Evolutionary conservation across 2,329 filamentous ascomycete genomes (phyloP), one percentile per base, ranked within the genome.

Genomic region (Cordyceps javanica): DNA sequence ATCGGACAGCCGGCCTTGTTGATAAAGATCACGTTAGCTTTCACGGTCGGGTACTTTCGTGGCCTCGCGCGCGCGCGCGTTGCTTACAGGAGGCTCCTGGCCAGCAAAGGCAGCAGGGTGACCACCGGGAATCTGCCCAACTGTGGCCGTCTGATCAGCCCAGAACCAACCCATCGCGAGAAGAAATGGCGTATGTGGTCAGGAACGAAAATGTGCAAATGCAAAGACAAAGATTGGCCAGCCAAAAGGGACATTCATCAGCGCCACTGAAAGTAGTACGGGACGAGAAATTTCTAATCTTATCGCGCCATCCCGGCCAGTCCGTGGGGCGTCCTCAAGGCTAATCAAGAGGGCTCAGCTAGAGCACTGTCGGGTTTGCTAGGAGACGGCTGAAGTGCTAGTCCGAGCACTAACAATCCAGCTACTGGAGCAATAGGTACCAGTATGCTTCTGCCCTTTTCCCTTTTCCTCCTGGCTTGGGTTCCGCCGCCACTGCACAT

Each of bases 141-240:
- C 60, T 21, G 71, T 64, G 56, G 76, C 67, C 46, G 72, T 52
- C 59, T 71, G 61, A 61, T 85, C 82, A 60, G 82, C 79, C 82
- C 82, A 86, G 65, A 86, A 86, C 82, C 82, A 85, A 63, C 82
- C 82, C 82, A 85, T 86, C 59, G 44, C 2, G 42, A 48, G 3
- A n/a, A n/a, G n/a, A 19, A n/a, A 30, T 19, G 32, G 46, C 11
- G 30, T 32, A 3, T 23, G 5, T 16, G 36, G 25, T 36, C 39
- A 14, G 13, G 44, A 54, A 50, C 25, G 19, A 41, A 50, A 14
- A 14, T 32, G 32, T 25, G 52, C 36, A 34, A 39, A 61, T 42
- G 28, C 44, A 50, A 38, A 53, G 54, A 52, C 39, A 51, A 48
- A 39, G 54, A 56, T 52, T 42, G 54, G 55, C 42, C 13, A 49